Evolutionary conservation across 352 stramenopile species (phyloP).

Genomic region (Globisporangium cylindrosporum): DNA sequence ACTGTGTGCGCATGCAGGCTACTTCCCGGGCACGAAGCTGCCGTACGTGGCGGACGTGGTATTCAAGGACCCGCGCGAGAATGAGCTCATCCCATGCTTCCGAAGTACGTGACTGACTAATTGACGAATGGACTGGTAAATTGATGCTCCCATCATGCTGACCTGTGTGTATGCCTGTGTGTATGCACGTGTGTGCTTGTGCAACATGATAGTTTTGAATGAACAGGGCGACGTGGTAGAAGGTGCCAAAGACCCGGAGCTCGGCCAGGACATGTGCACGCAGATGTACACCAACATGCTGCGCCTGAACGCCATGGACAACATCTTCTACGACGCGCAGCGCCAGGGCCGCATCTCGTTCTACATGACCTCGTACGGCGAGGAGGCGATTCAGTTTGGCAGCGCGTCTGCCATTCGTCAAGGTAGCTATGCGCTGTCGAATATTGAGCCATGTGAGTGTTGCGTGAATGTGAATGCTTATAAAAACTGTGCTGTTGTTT

Average conservation of each 20-base stretch:
- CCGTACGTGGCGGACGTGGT: conserved; percentile 88
- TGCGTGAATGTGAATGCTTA: neutral
- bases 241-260: conserved; percentile 64
- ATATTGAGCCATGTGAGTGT: neutral
- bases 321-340: conserved; percentile 96
- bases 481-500: neutral
- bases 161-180: conserved; percentile 29
- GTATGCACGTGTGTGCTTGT: neutral
- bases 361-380: conserved; percentile 93
- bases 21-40: conserved; percentile 80
- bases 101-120: conserved; percentile 60
- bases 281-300: conserved; percentile 88
- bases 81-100: conserved; percentile 86
- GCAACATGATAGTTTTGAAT: conserved; percentile 66
- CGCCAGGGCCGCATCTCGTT: conserved; percentile 98
- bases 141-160: conserved; percentile 9
- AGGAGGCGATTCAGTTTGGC: conserved; percentile 96
- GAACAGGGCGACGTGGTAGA: conserved; percentile 77
- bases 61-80: conserved; percentile 84
- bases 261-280: conserved; percentile 74
- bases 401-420: conserved; percentile 88
- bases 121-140: neutral
- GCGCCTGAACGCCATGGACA: conserved; percentile 94
- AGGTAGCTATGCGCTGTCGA: conserved; percentile 14
- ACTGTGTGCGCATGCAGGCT: conserved; percentile 25